These are phyloP conservation scores for Alternaria rosae DNA, from an alignment of 2,329 filamentous ascomycete genomes.

Conservation along the genomic window DNA sequence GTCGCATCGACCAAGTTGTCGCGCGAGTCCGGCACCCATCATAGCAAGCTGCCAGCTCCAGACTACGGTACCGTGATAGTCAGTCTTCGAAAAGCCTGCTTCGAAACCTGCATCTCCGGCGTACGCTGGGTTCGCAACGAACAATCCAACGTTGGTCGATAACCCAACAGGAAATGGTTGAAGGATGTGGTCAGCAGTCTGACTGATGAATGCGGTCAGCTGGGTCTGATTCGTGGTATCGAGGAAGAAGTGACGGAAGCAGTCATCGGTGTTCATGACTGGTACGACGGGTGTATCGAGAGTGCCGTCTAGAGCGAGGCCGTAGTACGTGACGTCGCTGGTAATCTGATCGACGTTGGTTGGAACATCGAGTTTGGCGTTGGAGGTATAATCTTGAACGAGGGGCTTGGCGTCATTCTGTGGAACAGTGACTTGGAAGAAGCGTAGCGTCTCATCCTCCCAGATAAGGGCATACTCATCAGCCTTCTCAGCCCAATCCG, in stretches of 20 bases:
- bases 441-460: slow-evolving; percentile 66
- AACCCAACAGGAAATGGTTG: slow-evolving; percentile 67
- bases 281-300: slow-evolving; percentile 57
- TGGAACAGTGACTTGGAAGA: slow-evolving; percentile 62
- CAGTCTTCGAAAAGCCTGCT: slow-evolving; percentile 62
- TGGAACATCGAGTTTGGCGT: slow-evolving; percentile 55
- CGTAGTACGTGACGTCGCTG: slow-evolving; percentile 61
- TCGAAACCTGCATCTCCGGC: slow-evolving; percentile 55
- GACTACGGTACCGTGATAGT: slow-evolving; percentile 70
- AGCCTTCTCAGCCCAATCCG: slow-evolving; percentile 58
- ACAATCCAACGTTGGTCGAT: slow-evolving; percentile 62
- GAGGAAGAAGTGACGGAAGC: slow-evolving; percentile 69
- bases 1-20: slow-evolving; percentile 64
- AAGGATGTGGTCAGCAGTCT: slow-evolving; percentile 65
- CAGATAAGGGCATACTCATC: slow-evolving; percentile 61
- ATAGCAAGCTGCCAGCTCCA: slow-evolving; percentile 72
- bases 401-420: slow-evolving; percentile 55
- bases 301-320: slow-evolving; percentile 62
- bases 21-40: slow-evolving; percentile 67
- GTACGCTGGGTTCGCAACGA: slow-evolving; percentile 69
- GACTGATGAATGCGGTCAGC: slow-evolving; percentile 63
- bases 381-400: slow-evolving; percentile 58
- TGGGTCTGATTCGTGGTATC: slow-evolving; percentile 66
- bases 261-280: slow-evolving; percentile 70
- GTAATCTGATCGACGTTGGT: slow-evolving; percentile 54